Conservation (phyloP, 2,329 filamentous ascomycete species). For the Magnaporthiopsis poae region DNA sequence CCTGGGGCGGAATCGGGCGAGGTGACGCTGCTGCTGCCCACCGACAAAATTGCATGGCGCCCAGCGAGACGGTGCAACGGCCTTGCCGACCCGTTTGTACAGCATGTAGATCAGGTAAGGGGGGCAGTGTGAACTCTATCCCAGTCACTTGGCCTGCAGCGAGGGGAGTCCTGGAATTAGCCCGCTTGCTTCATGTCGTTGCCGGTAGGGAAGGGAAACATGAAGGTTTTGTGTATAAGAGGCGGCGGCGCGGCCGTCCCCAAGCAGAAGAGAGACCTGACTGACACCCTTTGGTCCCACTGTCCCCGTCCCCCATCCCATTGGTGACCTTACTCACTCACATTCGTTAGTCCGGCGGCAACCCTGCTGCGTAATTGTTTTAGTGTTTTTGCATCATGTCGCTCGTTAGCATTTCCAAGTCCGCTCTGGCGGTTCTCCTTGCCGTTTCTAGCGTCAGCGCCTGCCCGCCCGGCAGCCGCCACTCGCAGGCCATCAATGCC, state of each 20-base stretch:
- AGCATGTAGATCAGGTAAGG: not conserved
- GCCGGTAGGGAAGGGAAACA: not conserved
- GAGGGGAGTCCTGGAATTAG: not conserved
- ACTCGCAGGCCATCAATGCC: not conserved
- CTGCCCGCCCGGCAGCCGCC: not conserved
- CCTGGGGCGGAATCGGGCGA: not conserved
- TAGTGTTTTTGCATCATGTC: not conserved
- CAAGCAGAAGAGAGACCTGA: not conserved
- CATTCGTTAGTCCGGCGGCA: too few relatives aligned
- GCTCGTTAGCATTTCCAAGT: constrained; percentile 1
- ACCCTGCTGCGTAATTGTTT: not conserved
- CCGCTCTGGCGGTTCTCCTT: constrained; percentile 2
- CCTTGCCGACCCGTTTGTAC: not conserved
- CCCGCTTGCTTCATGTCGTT: not conserved
- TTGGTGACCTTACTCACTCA: too few relatives aligned
- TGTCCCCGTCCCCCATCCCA: not conserved
- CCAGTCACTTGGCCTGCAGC: too few relatives aligned
- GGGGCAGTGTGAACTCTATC: not conserved
- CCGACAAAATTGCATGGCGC: not conserved
- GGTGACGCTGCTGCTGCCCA: not conserved
- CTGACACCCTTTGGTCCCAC: not conserved
- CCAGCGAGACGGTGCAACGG: not conserved
- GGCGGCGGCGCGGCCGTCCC: too few relatives aligned
- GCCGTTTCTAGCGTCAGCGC: not conserved
- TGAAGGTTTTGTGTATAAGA: not conserved